These are phyloP conservation scores for Coemansia biformis DNA, from an alignment of 192 early-diverging fungal species.

Conservation along the genomic window DNA sequence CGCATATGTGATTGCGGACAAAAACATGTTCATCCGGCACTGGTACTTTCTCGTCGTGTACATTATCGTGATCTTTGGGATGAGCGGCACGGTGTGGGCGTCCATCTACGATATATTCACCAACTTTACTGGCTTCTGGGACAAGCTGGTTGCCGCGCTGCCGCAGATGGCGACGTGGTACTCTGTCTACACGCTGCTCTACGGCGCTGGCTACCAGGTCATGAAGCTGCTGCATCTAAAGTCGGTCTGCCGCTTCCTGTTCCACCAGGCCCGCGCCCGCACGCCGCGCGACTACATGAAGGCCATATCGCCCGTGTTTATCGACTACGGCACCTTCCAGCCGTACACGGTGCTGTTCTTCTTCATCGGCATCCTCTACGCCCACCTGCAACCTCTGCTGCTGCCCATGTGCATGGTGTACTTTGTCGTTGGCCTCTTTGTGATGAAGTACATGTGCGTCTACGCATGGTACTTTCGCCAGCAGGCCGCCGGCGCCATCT, in stretches of 20 bases:
- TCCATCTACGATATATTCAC: conserved; percentile 60
- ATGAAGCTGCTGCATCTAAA: conserved; percentile 61
- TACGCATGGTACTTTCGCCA: conserved; percentile 73
- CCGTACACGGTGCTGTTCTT: conserved; percentile 66
- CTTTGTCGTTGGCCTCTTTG: conserved; percentile 57
- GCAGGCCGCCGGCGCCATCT: conserved; percentile 60
- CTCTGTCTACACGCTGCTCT: conserved; percentile 67
- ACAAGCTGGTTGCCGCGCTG: conserved; percentile 56
- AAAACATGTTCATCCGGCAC: conserved; percentile 55
- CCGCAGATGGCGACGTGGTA: conserved; percentile 75
- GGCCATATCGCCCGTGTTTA: conserved; percentile 60
- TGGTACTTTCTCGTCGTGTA: conserved; percentile 72
- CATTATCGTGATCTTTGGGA: conserved; percentile 66
- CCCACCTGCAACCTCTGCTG: conserved; percentile 64
- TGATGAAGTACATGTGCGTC: conserved; percentile 72
- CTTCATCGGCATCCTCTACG: conserved; percentile 70
- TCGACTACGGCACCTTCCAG: conserved; percentile 66
- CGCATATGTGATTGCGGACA: conserved; percentile 32
- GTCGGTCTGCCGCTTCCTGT: conserved; percentile 53
- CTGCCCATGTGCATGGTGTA: conserved; percentile 66
- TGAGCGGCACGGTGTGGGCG: conserved; percentile 61
- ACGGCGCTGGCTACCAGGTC: conserved; percentile 63
- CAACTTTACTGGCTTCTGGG: conserved; percentile 57
- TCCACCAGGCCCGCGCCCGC: conserved; percentile 34
- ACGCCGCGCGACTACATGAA: conserved; percentile 75